A percentile compares a stretch with the other conserved stretches of the same genome.
These are phyloP conservation scores for Hanseniaspora valbyensis DNA, from an alignment of 805 yeast genomes.

Conservation along the genomic window DNA sequence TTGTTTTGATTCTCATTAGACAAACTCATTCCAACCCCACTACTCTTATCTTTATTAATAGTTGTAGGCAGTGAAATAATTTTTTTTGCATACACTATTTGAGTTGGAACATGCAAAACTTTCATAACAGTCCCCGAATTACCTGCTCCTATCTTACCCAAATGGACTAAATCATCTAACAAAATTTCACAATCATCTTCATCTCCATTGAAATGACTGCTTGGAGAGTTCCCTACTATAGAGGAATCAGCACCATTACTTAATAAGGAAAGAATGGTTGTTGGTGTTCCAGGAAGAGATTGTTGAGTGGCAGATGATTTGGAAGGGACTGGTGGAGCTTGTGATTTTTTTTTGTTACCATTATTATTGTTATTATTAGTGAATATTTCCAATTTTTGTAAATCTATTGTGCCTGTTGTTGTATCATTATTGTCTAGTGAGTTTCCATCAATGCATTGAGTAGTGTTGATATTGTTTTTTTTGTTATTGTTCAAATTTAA, in stretches of 20 bases:
- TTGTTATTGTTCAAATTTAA: not conserved
- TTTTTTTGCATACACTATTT: slow-evolving; percentile 81
- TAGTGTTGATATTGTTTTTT: not conserved
- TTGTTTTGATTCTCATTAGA: slow-evolving; percentile 20
- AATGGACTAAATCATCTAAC: slow-evolving; percentile 57
- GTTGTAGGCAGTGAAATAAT: slow-evolving; percentile 50
- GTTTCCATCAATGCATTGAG: no score
- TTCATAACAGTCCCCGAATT: slow-evolving; percentile 88
- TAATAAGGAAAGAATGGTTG: not conserved
- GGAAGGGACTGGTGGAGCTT: not conserved
- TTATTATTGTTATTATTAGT: no score
- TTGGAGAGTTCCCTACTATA: not conserved
- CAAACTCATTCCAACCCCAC: slow-evolving; percentile 22
- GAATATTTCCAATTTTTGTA: slow-evolving; percentile 8
- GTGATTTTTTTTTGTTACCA: not conserved
- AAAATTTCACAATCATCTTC: not conserved
- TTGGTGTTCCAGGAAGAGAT: slow-evolving; percentile 5
- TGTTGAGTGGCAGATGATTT: not conserved
- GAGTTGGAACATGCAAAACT: slow-evolving; percentile 79
- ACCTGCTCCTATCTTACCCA: slow-evolving; percentile 80
- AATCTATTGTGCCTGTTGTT: slow-evolving; percentile 10
- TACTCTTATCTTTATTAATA: slow-evolving; percentile 49
- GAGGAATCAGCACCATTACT: slow-evolving; percentile 2
- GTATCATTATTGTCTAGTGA: not conserved
- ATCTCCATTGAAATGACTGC: not conserved